A percentile compares a stretch with the other conserved stretches of the same genome.
These are phyloP conservation scores for Ascochyta fabae DNA, from an alignment of 2,329 filamentous ascomycete species.

Conservation along the genomic window DNA sequence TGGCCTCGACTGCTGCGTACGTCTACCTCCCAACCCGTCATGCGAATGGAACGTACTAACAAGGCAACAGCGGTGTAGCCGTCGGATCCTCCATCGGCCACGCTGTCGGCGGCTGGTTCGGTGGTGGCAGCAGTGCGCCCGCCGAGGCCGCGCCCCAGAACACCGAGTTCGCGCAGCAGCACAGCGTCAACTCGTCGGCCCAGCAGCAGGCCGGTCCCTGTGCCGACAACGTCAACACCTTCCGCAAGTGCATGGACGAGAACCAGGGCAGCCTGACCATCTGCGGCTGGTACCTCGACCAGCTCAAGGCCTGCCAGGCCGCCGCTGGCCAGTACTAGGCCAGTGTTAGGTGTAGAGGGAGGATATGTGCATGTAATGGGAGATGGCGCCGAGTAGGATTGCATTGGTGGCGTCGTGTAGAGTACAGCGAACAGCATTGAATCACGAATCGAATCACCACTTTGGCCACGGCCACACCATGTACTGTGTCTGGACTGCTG, in stretches of 20 bases:
- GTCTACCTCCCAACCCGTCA: conserved; percentile 49
- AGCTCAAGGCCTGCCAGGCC: conserved; percentile 68
- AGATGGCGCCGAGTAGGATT: no score
- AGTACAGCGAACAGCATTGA: background rate
- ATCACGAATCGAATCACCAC: no score
- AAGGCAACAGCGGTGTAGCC: conserved; percentile 80
- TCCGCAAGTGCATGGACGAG: conserved; percentile 96
- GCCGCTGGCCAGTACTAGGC: conserved; percentile 57
- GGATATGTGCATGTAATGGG: conserved; percentile 3
- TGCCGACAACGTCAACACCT: conserved; percentile 78
- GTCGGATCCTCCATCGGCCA: conserved; percentile 95
- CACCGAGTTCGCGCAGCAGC: conserved; percentile 37
- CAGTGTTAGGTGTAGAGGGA: background rate
- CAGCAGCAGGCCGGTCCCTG: conserved; percentile 59
- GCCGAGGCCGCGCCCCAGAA: conserved; percentile 54
- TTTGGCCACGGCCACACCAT: background rate
- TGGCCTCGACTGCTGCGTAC: conserved; percentile 97
- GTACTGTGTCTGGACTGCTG: no score
- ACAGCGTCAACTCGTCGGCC: conserved; percentile 48
- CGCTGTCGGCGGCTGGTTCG: conserved; percentile 88
- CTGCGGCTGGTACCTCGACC: conserved; percentile 97
- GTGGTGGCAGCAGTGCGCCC: conserved; percentile 69
- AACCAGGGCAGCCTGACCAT: conserved; percentile 93
- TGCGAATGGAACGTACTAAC: conserved; percentile 4
- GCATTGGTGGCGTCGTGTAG: background rate